Percentiles rank a stretch among this genome's conserved stretches.
Evolutionary conservation across 306 rosid genomes (phyloP).

Genomic region (Ormosia semicastrata): DNA sequence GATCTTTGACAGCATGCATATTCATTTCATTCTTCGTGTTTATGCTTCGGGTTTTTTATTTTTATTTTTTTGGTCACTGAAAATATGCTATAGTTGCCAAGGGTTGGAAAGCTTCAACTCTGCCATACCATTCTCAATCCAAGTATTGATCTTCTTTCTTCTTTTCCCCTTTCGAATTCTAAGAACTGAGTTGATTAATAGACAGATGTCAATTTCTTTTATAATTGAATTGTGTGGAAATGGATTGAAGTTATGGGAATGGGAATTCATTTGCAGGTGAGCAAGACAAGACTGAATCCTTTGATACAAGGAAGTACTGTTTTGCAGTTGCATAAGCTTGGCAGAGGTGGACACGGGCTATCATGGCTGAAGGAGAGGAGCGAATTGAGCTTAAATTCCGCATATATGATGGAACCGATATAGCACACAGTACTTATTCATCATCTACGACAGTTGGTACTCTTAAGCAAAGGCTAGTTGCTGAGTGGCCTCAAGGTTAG

Average conservation of each 20-base stretch:
- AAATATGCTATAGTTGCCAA: background rate
- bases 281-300: slow-evolving; percentile 30
- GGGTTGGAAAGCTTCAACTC: background rate
- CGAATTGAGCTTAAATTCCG: slow-evolving; percentile 62
- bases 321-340: slow-evolving; percentile 35
- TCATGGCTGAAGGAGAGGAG: slow-evolving; percentile 60
- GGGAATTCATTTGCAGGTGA: slow-evolving; percentile 42
- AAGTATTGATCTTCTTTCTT: background rate
- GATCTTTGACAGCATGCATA: background rate
- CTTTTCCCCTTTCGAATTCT: background rate
- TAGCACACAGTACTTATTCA: slow-evolving; percentile 54
- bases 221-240: slow-evolving; percentile 5
- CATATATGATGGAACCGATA: slow-evolving; percentile 77
- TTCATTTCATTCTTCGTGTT: slow-evolving; percentile 16
- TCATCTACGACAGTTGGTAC: slow-evolving; percentile 47
- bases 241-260: slow-evolving; percentile 13
- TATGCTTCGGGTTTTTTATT: background rate
- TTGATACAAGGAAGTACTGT: slow-evolving; percentile 28
- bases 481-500: slow-evolving; percentile 82
- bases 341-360: slow-evolving; percentile 27
- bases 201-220: background rate
- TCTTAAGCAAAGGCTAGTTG: slow-evolving; percentile 65
- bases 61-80: background rate
- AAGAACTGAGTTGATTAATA: background rate
- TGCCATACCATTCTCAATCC: background rate